These are phyloP conservation scores for Taphrina sp. DNA, from an alignment of 1,139 yeast genomes.

Conservation along the genomic window DNA sequence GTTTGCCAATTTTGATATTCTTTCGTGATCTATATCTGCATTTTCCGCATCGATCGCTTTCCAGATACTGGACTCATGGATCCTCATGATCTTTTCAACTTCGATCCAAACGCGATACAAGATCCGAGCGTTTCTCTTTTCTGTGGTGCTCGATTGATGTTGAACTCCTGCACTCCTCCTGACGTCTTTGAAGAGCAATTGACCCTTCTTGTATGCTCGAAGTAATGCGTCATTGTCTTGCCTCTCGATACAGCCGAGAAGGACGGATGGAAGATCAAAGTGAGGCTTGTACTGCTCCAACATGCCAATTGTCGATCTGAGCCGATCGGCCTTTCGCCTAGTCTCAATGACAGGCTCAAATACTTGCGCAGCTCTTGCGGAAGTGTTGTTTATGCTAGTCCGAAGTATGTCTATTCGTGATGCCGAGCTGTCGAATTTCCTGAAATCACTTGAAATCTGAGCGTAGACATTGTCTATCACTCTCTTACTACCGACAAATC, in stretches of 20 bases:
- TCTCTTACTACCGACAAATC: conserved; percentile 74
- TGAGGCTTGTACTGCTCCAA: conserved; percentile 62
- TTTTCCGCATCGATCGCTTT: conserved; percentile 52
- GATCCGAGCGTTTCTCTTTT: conserved; percentile 40
- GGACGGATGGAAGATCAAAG: conserved; percentile 67
- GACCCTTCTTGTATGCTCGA: conserved; percentile 65
- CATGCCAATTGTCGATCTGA: conserved; percentile 60
- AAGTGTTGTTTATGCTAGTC: conserved; percentile 41
- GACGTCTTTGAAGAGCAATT: conserved; percentile 43
- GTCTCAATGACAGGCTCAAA: conserved; percentile 75
- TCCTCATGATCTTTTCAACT: conserved; percentile 62
- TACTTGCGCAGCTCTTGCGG: conserved; percentile 56
- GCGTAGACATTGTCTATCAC: conserved; percentile 58
- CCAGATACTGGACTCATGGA: conserved; percentile 65
- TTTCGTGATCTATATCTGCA: conserved; percentile 47
- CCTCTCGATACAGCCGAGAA: conserved; percentile 53
- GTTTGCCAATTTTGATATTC: conserved; percentile 41
- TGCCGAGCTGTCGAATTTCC: conserved; percentile 44
- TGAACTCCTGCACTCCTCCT: conserved; percentile 33
- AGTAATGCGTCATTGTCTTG: conserved; percentile 71
- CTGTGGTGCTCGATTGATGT: conserved; percentile 11
- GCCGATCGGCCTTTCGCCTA: conserved; percentile 58
- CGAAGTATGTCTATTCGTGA: conserved; percentile 44
- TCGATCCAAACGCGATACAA: conserved; percentile 62
- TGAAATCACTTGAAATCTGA: conserved; percentile 45